Conservation (phyloP, 768 basidiomycete species). For the Pisolithus tinctorius region DNA sequence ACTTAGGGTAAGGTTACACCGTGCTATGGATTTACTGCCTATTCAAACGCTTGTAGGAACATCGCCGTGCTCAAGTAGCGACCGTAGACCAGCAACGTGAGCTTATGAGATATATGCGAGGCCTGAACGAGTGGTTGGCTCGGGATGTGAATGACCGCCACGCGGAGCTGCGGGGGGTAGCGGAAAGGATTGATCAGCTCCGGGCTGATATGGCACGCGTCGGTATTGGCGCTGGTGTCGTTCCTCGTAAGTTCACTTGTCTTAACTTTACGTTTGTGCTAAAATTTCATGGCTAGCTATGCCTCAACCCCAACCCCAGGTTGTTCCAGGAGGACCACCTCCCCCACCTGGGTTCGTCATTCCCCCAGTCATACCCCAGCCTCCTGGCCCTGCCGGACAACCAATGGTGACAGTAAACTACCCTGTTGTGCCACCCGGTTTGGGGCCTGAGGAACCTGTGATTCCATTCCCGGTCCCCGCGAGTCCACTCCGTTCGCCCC, state of each 20-base stretch:
- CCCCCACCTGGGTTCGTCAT: conserved; percentile 13
- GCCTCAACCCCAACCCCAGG: conserved; percentile 16
- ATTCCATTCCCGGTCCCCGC: conserved; percentile 19
- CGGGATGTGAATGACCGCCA: conserved; percentile 77
- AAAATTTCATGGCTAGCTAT: conserved; percentile 12
- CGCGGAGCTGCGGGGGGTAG: conserved; percentile 59
- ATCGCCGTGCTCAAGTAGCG: conserved; percentile 64
- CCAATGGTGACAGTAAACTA: conserved; percentile 11
- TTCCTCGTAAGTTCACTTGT: conserved; percentile 27
- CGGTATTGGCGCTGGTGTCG: conserved; percentile 38
- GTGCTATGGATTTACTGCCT: neutral
- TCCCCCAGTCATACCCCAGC: conserved; percentile 16
- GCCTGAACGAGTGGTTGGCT: conserved; percentile 72
- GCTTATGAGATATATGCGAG: conserved; percentile 72
- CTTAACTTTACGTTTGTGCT: neutral
- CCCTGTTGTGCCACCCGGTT: conserved; percentile 18
- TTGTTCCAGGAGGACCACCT: neutral
- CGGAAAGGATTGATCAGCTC: conserved; percentile 51
- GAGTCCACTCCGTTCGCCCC: conserved; percentile 12
- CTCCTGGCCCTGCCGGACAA: conserved; percentile 6
- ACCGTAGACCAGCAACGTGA: conserved; percentile 76
- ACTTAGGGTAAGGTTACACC: conserved; percentile 42
- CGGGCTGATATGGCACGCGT: conserved; percentile 32
- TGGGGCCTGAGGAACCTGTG: conserved; percentile 15
- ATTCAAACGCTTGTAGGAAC: conserved; percentile 46